Conservation (phyloP, 169 alveolate species). For the Perkinsus marinus region DNA sequence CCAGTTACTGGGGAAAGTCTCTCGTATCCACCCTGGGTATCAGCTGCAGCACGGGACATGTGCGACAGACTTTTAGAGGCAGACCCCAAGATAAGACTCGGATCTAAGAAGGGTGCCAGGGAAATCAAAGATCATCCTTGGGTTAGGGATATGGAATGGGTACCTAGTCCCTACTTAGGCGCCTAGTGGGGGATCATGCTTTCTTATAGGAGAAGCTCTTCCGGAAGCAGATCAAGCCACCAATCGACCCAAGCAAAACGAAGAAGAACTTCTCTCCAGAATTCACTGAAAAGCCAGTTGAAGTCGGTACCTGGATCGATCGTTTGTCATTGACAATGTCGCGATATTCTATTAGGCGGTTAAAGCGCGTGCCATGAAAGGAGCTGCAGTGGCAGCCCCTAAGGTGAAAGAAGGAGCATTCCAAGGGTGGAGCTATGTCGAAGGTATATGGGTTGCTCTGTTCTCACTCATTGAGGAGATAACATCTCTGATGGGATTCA, state of each 20-base stretch:
- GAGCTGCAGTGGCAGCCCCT: neutral
- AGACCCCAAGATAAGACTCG: conserved; percentile 58
- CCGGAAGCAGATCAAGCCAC: neutral
- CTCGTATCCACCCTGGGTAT: conserved; percentile 33
- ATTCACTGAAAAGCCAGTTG: neutral
- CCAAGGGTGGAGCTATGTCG: neutral
- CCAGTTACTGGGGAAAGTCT: conserved; percentile 35
- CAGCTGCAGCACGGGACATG: conserved; percentile 30
- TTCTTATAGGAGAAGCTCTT: neutral
- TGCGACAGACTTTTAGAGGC: conserved; percentile 31
- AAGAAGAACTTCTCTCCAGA: neutral
- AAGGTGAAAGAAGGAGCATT: neutral
- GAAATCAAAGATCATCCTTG: conserved; percentile 28
- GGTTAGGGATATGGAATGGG: conserved; percentile 11
- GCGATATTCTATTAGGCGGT: neutral
- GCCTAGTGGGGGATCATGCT: neutral
- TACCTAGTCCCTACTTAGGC: neutral
- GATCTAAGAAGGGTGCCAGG: conserved; percentile 42
- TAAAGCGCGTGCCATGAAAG: neutral
- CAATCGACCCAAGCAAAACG: neutral
- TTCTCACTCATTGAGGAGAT: neutral
- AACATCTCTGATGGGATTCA: neutral
- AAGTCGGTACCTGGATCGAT: neutral
- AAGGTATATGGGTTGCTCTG: neutral
- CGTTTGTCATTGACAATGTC: neutral